phyloP scores from a whole-genome alignment of 1,284 basidiomycete species.

The Pseudozyma tsukubaensis region DNA sequence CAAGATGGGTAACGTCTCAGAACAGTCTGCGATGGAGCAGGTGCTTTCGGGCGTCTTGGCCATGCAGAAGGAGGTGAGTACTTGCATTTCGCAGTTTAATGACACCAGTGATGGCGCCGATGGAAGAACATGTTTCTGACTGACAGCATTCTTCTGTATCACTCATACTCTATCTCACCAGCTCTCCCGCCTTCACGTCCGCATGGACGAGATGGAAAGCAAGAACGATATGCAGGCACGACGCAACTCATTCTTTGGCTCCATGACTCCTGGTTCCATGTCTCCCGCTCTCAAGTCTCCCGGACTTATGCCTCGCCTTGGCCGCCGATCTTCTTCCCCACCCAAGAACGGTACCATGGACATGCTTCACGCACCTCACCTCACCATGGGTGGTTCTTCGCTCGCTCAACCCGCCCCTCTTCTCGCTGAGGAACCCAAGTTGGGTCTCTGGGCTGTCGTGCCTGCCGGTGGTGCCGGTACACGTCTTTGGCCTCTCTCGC shows the following conservation, averaged over 20 bases:
- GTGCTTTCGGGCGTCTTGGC: constrained; percentile 59
- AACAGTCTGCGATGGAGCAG: constrained; percentile 49
- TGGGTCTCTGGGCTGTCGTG: constrained; percentile 66
- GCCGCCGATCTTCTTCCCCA: constrained; percentile 50
- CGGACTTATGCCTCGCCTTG: constrained; percentile 26
- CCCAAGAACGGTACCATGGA: constrained; percentile 37
- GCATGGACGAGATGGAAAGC: constrained; percentile 56
- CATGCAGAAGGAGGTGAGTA: constrained; percentile 63
- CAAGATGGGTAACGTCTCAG: constrained; percentile 38
- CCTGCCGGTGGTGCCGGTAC: constrained; percentile 67
- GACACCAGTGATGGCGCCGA: background rate
- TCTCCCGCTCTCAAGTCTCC: constrained; percentile 49
- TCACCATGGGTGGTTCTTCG: constrained; percentile 33
- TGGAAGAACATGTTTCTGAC: background rate
- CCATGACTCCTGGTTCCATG: constrained; percentile 31
- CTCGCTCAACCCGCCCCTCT: constrained; percentile 52
- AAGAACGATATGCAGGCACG: constrained; percentile 35
- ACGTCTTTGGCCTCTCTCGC: constrained; percentile 65
- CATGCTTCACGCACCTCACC: constrained; percentile 41
- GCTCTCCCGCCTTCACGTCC: constrained; percentile 54
- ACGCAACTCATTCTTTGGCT: constrained; percentile 42
- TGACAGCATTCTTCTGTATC: constrained; percentile 1
- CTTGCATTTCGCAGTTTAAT: background rate
- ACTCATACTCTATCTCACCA: constrained; percentile 3
- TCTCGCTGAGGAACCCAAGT: constrained; percentile 60